Percentiles rank a stretch among this genome's conserved stretches.
phyloP scores from a whole-genome alignment of 805 yeast species.

The Phaffomyces opuntiae region DNA sequence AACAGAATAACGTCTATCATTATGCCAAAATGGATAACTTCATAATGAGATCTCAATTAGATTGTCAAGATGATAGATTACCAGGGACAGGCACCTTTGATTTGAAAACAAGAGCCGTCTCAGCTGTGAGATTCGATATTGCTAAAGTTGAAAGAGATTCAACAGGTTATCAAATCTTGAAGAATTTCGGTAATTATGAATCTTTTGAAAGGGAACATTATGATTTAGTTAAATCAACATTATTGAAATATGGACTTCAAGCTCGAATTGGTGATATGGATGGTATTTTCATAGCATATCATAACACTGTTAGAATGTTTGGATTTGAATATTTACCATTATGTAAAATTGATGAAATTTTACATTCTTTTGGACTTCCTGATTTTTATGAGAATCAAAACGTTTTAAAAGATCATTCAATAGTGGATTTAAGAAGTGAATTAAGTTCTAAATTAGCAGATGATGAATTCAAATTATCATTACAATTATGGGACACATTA shows the following conservation, averaged over 20 bases:
- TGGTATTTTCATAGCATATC: constrained; percentile 90
- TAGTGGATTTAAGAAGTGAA: constrained; percentile 9
- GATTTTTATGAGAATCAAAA: constrained; percentile 1
- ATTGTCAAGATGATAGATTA: constrained; percentile 64
- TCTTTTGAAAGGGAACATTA: constrained; percentile 76
- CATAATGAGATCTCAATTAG: constrained; percentile 84
- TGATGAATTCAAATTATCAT: constrained; percentile 56
- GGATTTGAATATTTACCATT: constrained; percentile 89
- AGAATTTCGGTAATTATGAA: constrained; percentile 58
- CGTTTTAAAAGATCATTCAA: background rate
- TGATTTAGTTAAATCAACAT: constrained; percentile 68
- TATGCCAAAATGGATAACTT: constrained; percentile 65
- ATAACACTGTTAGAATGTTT: constrained; percentile 70
- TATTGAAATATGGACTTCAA: constrained; percentile 82
- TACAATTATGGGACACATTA: constrained; percentile 43
- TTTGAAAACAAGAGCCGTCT: constrained; percentile 84
- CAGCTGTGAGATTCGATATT: constrained; percentile 75
- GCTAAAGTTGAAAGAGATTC: constrained; percentile 35
- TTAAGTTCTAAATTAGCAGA: constrained; percentile 44
- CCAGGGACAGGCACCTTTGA: constrained; percentile 94
- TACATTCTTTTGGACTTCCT: constrained; percentile 38
- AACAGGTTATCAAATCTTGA: constrained; percentile 60
- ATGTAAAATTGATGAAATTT: constrained; percentile 56
- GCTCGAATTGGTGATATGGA: constrained; percentile 96
- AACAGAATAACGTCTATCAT: constrained; percentile 46